Evolutionary conservation across 306 rosid genomes (phyloP).

Genomic region (Cucurbita argyrosperma): DNA sequence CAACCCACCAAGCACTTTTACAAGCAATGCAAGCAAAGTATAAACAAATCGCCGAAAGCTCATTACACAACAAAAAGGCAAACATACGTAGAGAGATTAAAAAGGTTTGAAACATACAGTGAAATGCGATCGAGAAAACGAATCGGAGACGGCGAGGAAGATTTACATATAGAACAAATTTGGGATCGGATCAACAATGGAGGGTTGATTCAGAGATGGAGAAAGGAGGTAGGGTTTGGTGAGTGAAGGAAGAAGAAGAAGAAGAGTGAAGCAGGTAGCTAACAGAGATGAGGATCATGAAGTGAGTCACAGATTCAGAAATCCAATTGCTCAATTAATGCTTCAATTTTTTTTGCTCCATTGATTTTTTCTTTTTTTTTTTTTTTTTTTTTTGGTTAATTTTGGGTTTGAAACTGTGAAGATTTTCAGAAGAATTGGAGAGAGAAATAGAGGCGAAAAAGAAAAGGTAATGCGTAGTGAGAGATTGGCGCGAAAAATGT

Average conservation of each 20-base stretch:
- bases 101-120: background rate
- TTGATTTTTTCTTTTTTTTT: background rate
- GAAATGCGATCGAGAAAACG: conserved; percentile 6
- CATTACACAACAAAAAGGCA: conserved; percentile 11
- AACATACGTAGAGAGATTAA: background rate
- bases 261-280: background rate
- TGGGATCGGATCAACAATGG: conserved; percentile 1
- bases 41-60: conserved; percentile 8
- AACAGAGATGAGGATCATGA: conserved; percentile 29
- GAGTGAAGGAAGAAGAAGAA: background rate
- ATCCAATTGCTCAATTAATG: background rate
- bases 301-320: conserved; percentile 11
- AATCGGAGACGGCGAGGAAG: conserved; percentile 11
- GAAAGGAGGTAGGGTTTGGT: conserved; percentile 28
- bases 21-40: conserved; percentile 41
- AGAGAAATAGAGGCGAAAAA: background rate
- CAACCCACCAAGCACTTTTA: conserved; percentile 11
- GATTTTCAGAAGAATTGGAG: background rate
- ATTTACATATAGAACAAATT: conserved; percentile 8
- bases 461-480: background rate
- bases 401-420: background rate
- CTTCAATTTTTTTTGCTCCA: background rate
- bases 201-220: conserved; percentile 25
- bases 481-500: conserved; percentile 66
- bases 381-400: background rate